Percentiles rank a stretch among this genome's conserved stretches.
Conservation (phyloP, 2,329 filamentous ascomycete species). For the Neospermospora avenae region DNA sequence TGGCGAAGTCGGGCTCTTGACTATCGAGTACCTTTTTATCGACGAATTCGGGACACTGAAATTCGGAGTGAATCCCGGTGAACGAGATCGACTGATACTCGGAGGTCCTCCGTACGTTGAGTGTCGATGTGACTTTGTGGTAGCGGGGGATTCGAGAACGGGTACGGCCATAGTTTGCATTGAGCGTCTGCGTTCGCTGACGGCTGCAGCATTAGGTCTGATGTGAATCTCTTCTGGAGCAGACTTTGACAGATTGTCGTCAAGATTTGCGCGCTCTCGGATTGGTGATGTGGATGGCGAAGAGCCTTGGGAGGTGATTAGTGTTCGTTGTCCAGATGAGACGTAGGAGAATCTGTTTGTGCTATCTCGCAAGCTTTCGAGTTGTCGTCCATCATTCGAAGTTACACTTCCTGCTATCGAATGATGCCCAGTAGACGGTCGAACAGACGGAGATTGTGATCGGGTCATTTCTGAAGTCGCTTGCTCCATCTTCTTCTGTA, state of each 20-base stretch:
- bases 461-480: conserved; percentile 12
- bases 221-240: conserved; percentile 22
- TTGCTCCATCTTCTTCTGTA: conserved; percentile 18
- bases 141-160: conserved; percentile 17
- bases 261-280: conserved; percentile 45
- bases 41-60: conserved; percentile 33
- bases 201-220: conserved; percentile 29
- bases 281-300: conserved; percentile 57
- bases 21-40: conserved; percentile 24
- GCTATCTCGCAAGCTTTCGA: conserved; percentile 56
- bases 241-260: conserved; percentile 22
- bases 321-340: conserved; percentile 58
- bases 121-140: conserved; percentile 24
- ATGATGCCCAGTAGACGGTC: conserved; percentile 44
- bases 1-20: conserved; percentile 9
- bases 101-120: conserved; percentile 24
- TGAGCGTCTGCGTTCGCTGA: conserved; percentile 33
- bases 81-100: conserved; percentile 10
- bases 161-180: conserved; percentile 30
- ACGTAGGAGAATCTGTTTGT: conserved; percentile 56
- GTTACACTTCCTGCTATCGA: conserved; percentile 55
- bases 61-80: conserved; percentile 27
- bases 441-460: conserved; percentile 6
- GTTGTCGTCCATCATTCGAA: conserved; percentile 56
- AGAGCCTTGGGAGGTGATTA: conserved; percentile 56